Base-by-base conservation (phyloP, 106 monocot genomes). In the Dendrobium huoshanense region DNA sequence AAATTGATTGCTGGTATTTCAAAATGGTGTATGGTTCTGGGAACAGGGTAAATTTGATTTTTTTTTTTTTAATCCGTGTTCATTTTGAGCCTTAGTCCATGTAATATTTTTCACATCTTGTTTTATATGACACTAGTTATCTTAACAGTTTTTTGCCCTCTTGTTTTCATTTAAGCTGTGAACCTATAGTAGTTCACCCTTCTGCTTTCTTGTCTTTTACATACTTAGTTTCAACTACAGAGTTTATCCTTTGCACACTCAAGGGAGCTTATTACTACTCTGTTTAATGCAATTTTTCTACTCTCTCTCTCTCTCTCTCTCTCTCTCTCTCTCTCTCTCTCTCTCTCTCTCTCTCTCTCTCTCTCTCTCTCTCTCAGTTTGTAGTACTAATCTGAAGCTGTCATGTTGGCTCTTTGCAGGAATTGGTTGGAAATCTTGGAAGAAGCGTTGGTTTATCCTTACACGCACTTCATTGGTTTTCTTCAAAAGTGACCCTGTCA, bases 371-470 rank as follows among this genome's bases (percentile, higher is more conserved):
- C 79, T 79, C 59, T 45, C 19, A n/a, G 24, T 33, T 4, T 65
- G 33, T 17, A 49, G 45, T 47, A 24, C n/a, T 8, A 72, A 37
- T 74, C 43, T 43, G 9, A 25, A 25, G 5, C n/a, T 49, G 10
- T 13, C 9, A 25, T 77, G 22, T 80, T 81, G 7, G 68, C 47
- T 18, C 55, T 77, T 67, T 86, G 75, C 81, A 98, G 98, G 95
- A 82, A 98, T 98, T 78, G 98, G 98, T 51, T 98, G 98, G 98
- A 98, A 98, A 85, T 93, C 95, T 78, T 98, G 98, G 98, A 98
- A 95, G 82, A 98, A 92, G 80, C 92, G 98, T 5, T 98, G 98
- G 98, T 98, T 98, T 83, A 98, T 98, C 67, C 98, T 98, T 79
- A 98, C 98, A 61, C 86, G 98, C 19, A 98, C 95, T 19, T 98